These are phyloP conservation scores for Dictyophora rubrovolvata DNA, from an alignment of 768 basidiomycete genomes.

Conservation along the genomic window DNA sequence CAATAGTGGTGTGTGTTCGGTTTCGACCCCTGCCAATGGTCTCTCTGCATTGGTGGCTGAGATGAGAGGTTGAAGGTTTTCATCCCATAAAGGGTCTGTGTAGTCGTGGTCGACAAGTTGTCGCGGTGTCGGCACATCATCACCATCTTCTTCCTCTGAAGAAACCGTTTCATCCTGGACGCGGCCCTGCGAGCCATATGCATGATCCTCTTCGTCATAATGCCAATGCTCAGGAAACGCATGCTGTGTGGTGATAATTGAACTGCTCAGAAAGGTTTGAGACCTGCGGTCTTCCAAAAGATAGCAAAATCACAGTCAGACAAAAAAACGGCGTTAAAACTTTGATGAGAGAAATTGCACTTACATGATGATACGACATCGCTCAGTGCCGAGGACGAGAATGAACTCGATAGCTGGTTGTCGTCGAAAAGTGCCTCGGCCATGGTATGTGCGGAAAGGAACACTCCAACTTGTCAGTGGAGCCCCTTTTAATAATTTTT, in stretches of 20 bases:
- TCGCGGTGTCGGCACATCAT: neutral
- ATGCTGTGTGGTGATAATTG: slow-evolving; percentile 36
- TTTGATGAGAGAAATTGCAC: slow-evolving; percentile 16
- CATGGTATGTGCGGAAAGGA: neutral
- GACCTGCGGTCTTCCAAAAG: slow-evolving; percentile 61
- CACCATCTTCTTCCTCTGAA: too few relatives aligned
- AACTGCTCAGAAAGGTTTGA: slow-evolving; percentile 54
- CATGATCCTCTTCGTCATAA: neutral
- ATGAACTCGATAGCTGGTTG: neutral
- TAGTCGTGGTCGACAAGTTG: neutral
- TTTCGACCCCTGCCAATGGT: neutral
- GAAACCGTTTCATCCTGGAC: neutral
- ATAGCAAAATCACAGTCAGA: too few relatives aligned
- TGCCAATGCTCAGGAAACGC: slow-evolving; percentile 5
- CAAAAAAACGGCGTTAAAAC: neutral
- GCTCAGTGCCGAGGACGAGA: neutral
- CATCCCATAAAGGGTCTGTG: slow-evolving; percentile 6
- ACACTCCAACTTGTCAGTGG: neutral
- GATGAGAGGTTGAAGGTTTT: neutral
- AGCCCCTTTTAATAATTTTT: neutral
- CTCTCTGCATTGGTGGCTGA: neutral
- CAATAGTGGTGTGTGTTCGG: slow-evolving; percentile 3
- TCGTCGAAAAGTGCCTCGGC: neutral
- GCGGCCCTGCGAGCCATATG: neutral
- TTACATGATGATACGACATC: slow-evolving; percentile 55